Evolutionary conservation across 2,329 filamentous ascomycete species (phyloP), one percentile per base, ranked within the genome.

Genomic region (Fusarium abutilonis): DNA sequence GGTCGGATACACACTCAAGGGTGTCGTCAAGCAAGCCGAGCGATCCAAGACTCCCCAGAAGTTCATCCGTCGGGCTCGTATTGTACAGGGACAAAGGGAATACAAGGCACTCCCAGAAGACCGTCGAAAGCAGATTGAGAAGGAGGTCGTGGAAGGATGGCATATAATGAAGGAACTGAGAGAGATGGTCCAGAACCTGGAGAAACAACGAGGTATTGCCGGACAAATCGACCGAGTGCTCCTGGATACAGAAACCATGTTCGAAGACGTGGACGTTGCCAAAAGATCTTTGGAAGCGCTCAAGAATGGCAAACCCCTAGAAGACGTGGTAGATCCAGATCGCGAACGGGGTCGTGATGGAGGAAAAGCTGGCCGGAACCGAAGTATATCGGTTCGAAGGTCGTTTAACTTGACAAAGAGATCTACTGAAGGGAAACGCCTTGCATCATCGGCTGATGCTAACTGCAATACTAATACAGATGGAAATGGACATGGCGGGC

Each of bases 1-100:
- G 0, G 65, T 86, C 3, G 86, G 86, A 0, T 90, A 87, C 65
- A 81, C 84, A 0, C 78, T 89, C 60, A 89, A 90, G 69, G 88
- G 88, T 0, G 70, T 89, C 0, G 80, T 85, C 29, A 88, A 88
- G 64, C 84, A 90, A 69, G 73, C 80, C 1, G 77, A 82, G 59
- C 82, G 86, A 32, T 74, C 78, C 9, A 80, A 79, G 52, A 81
- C 83, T 59, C 85, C 86, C 0, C 78, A 80, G 2, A 77, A 77
- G 19, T 81, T 82, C 52, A 76, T 89, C 13, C 81, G 86, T 1
- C 79, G 81, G 21, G 85, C 84, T 2, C 80, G 86, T 5, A 87
- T 89, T 23, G 73, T 80, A 0, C 85, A 89, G 68, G 86, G 85
- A 1, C 81, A 82, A 58, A 74, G 80, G 4, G 82, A 86, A 42